Base-by-base conservation (phyloP, 495 filamentous ascomycete genomes). In the Neurospora sp. region DNA sequence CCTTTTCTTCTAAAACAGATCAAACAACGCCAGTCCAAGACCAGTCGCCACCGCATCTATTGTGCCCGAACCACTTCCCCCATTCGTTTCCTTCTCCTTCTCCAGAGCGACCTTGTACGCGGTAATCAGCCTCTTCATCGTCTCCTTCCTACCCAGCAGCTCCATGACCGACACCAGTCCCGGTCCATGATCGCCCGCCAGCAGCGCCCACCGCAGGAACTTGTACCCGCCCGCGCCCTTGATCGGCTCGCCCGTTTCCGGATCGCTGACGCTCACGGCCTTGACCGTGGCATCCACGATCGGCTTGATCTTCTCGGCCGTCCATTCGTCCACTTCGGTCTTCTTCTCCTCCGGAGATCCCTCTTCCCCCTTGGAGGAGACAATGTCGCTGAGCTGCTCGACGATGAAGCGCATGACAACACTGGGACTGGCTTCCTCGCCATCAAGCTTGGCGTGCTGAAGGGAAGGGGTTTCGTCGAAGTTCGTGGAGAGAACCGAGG, bases 181-280 rank as follows among this genome's bases (percentile, higher is more conserved):
- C 14, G 91, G 90, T 0, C 93, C 93, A 4, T 86, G 81, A 11
- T 82, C 81, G 10, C 86, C 87, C 20, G 82, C 91, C 0, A 84
- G 79, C 39, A 95, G 70, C 1, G 90, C 90, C 89, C 92, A 92
- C 69, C 93, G 88, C 71, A 94, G 81, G 73, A 91, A 88, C 54
- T 85, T 82, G 76, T 89, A 84, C 8, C 83, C 79, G 70, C 79
- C 86, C 7, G 84, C 75, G 66, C 81, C 79, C 74, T 46, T 10
- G 38, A 69, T 37, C 38, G 73, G 69, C 35, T 39, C 14, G 82
- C 85, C 76, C 86, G 85, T 76, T 82, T 83, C 20, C 27, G 54
- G 54, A 76, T 69, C 74, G 80, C 38, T 48, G 27, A 11, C 42
- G 44, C 18, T 27, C 48, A 73, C 40, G 8, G 35, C 8, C 31